Evolutionary conservation across 495 filamentous ascomycete genomes (phyloP), one percentile per base, ranked within the genome.

Genomic region (Penicillium paxilli): DNA sequence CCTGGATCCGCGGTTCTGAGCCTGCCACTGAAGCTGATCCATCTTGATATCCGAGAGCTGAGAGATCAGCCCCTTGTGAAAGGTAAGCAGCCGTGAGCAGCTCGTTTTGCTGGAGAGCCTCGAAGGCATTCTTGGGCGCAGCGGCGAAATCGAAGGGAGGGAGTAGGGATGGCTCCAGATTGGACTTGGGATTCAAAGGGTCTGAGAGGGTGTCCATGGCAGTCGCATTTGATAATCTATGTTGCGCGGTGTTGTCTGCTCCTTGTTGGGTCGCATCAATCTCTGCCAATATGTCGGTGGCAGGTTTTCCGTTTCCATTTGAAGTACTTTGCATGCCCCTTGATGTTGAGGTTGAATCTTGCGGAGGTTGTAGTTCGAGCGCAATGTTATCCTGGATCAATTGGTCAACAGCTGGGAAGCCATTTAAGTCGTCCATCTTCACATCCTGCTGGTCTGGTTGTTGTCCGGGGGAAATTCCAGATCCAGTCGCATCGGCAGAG

Each of bases 1-100:
- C 87, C 60, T 79, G 74, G 38, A 82, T 80, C 40, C 71, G 70
- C 44, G 76, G 76, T 52, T 80, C 77, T 3, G 77, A 80, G 2
- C 75, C 76, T 12, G 69, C 60, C 17, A 70, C 54, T 11, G 75
- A 79, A 14, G 68, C 57, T 9, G 60, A 57, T 32, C 62, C 62
- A 60, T 76, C 69, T 22, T 71, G 68, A 47, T 74, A 76, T 38
- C 71, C 73, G n/a, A 76, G 40, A 2, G 67, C 73, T 21, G 71
- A 70, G 9, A 76, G 60, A 33, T 76, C 70, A 26, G 71, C 62
- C 44, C 65, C 61, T 42, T 76, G 69, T 19, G 73, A 72, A 16
- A 76, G 63, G 47, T 72, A 75, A 2, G 73, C 67, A n/a, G 69
- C 70, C 3, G 69, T 69, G 26, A 76, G 61, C 49, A 74, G 58